Evolutionary conservation across 768 basidiomycete genomes (phyloP).

Genomic region (Boletus fagicola): DNA sequence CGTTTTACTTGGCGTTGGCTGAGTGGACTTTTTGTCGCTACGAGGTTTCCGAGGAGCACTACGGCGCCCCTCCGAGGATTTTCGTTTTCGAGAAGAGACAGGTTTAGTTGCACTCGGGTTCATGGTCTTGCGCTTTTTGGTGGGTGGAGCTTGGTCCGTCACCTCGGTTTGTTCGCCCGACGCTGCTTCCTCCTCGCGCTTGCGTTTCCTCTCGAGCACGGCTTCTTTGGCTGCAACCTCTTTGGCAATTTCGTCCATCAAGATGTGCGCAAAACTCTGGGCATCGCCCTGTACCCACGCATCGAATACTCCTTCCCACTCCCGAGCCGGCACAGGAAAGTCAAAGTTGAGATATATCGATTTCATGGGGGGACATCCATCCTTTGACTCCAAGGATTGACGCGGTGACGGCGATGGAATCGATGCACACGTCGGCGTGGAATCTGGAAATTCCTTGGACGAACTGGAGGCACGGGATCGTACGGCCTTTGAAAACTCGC

Average conservation of each 20-base stretch:
- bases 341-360: conserved; percentile 85
- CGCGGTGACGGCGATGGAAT: conserved; percentile 52
- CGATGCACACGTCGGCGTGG: conserved; percentile 30
- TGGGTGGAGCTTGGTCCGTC: conserved; percentile 14
- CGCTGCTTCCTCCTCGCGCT: conserved; percentile 48
- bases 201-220: conserved; percentile 53
- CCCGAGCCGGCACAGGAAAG: conserved; percentile 78
- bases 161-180: conserved; percentile 15
- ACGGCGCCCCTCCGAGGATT: conserved; percentile 22
- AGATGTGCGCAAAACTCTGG: conserved; percentile 66
- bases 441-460: conserved; percentile 32
- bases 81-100: conserved; percentile 21
- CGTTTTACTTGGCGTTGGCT: conserved; percentile 18
- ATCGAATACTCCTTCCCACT: conserved; percentile 91
- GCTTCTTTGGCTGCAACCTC: conserved; percentile 54
- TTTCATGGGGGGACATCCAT: conserved; percentile 56
- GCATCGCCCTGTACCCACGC: conserved; percentile 88
- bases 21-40: conserved; percentile 14
- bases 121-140: conserved; percentile 27
- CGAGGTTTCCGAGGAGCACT: conserved; percentile 35
- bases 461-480: conserved; percentile 45
- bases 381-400: conserved; percentile 30
- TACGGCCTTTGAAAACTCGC: conserved; percentile 82
- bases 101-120: conserved; percentile 13
- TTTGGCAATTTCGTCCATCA: conserved; percentile 58